Percentiles rank a stretch among this genome's conserved stretches.
Conservation (phyloP, 441 rosid species). For the Metrosideros polymorpha region DNA sequence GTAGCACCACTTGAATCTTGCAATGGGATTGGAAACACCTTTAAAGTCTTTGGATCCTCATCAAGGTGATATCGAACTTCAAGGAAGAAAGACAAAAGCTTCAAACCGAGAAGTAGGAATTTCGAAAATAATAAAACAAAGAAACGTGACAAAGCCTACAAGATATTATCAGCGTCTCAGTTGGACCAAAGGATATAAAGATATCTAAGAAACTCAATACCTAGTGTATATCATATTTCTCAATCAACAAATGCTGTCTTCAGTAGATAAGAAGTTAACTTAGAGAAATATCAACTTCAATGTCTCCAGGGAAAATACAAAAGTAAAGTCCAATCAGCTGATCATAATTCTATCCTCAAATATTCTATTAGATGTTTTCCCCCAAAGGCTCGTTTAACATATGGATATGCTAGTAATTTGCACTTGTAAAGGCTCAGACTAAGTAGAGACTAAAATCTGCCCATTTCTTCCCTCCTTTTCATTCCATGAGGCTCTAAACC, state of each 20-base stretch:
- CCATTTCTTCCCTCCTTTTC: background rate
- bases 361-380: background rate
- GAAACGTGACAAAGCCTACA: background rate
- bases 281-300: background rate
- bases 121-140: background rate
- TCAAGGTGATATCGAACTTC: conserved; percentile 95
- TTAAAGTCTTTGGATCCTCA: conserved; percentile 94
- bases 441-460: background rate
- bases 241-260: background rate
- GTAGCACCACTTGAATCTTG: conserved; percentile 54
- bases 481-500: background rate
- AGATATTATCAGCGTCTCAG: background rate
- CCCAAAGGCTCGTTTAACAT: background rate
- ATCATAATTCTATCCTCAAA: background rate
- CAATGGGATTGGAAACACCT: conserved; percentile 79
- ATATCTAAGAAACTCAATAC: background rate
- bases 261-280: background rate
- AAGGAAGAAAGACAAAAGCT: conserved; percentile 6
- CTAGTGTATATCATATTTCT: background rate
- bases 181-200: background rate
- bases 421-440: background rate
- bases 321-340: background rate
- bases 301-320: background rate
- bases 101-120: background rate
- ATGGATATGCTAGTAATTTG: background rate